These are phyloP conservation scores for Trichophyton mentagrophytes DNA, from an alignment of 2,329 filamentous ascomycete genomes.

Conservation along the genomic window DNA sequence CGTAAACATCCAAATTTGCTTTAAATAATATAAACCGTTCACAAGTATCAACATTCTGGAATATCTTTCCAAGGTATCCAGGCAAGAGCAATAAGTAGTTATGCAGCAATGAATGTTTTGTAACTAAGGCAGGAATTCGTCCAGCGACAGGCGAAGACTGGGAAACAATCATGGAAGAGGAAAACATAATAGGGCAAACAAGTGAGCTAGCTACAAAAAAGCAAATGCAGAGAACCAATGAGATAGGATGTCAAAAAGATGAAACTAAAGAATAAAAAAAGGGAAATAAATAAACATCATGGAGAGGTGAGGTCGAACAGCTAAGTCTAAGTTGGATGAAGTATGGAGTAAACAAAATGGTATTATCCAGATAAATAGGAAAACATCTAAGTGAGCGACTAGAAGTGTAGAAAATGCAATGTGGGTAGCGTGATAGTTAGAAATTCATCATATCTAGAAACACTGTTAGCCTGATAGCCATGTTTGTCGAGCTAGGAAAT, in stretches of 20 bases:
- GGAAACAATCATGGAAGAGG: background rate
- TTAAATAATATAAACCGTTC: background rate
- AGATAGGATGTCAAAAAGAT: background rate
- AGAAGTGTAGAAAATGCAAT: background rate
- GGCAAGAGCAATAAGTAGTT: background rate
- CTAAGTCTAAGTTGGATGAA: background rate
- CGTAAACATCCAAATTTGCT: background rate
- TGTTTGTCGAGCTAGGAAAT: background rate
- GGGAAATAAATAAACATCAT: background rate
- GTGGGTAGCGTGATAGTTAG: slow-evolving; percentile 17
- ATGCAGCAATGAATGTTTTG: background rate
- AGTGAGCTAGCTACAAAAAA: background rate
- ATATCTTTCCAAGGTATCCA: no score
- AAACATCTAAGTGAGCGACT: background rate
- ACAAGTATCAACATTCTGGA: no score
- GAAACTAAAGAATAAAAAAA: background rate
- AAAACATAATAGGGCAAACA: background rate
- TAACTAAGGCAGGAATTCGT: background rate
- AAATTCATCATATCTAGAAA: slow-evolving; percentile 42
- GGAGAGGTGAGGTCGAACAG: background rate
- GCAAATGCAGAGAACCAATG: background rate
- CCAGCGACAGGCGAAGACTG: background rate
- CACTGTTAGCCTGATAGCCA: background rate
- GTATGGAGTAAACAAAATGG: background rate
- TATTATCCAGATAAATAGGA: background rate